phyloP scores from a whole-genome alignment of 192 early-diverging fungal species.

The Globomyces pollinis-pini region DNA sequence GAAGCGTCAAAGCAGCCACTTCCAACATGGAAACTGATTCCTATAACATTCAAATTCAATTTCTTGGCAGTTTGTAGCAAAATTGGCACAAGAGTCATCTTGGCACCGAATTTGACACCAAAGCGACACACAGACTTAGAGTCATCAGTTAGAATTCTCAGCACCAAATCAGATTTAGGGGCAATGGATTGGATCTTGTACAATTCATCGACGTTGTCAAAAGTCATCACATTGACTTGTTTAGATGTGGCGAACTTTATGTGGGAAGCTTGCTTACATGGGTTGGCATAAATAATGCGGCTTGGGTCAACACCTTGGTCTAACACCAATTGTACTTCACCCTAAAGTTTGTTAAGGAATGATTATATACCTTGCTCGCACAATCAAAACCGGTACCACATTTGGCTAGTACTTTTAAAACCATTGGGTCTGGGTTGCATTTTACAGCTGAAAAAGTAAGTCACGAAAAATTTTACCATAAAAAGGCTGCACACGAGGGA shows the following conservation, averaged over 20 bases:
- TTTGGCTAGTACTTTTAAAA: conserved; percentile 71
- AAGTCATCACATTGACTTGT: conserved; percentile 90
- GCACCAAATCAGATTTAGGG: conserved; percentile 78
- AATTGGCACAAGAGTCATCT: conserved; percentile 51
- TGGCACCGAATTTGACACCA: conserved; percentile 95
- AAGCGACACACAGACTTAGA: conserved; percentile 85
- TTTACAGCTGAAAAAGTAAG: too few relatives aligned
- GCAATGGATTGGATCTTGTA: conserved; percentile 79
- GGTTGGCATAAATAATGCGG: conserved; percentile 95
- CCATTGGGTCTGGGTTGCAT: conserved; percentile 86
- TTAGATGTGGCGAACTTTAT: conserved; percentile 72
- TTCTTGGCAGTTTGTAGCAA: conserved; percentile 70
- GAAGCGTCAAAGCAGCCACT: conserved; percentile 84
- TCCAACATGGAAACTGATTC: conserved; percentile 92
- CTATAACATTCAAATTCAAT: conserved; percentile 81
- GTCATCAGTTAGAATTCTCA: conserved; percentile 93
- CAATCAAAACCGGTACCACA: conserved; percentile 94
- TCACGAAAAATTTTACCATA: too few relatives aligned
- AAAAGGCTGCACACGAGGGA: conserved; percentile 93
- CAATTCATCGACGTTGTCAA: conserved; percentile 98
- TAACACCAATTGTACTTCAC: conserved; percentile 80
- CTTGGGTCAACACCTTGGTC: conserved; percentile 61
- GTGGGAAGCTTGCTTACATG: conserved; percentile 97
- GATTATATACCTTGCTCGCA: conserved; percentile 58
- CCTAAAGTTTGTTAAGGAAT: conserved; percentile 7